phyloP scores from a whole-genome alignment of 176 grass and related monocot genomes.

The Rhynchospora breviuscula region DNA sequence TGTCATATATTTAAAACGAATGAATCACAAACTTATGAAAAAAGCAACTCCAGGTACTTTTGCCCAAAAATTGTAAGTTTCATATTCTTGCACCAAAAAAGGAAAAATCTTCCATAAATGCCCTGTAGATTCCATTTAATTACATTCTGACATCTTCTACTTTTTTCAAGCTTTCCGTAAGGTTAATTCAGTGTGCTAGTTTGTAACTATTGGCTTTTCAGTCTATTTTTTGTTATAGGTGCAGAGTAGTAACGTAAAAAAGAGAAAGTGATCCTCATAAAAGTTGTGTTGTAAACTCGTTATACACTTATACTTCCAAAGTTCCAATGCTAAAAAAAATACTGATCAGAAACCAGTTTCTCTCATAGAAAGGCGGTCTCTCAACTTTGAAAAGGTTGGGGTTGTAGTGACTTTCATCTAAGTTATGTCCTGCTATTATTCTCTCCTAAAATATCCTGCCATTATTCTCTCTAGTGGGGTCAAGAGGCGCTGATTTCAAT shows the following conservation, averaged over 20 bases:
- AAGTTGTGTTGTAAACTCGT: not conserved
- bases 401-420: not conserved
- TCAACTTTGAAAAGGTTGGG: slow-evolving; percentile 5
- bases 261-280: not conserved
- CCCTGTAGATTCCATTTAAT: slow-evolving; percentile 10
- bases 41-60: not conserved
- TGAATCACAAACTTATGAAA: not conserved
- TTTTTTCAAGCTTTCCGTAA: not conserved
- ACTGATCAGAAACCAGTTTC: slow-evolving; percentile 12
- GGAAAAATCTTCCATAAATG: not conserved
- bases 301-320: no score
- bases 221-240: not conserved
- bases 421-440: slow-evolving; percentile 13
- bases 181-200: not conserved
- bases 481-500: not conserved
- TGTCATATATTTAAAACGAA: not conserved
- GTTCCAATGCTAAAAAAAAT: not conserved
- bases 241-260: not conserved
- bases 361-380: not conserved
- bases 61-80: not conserved
- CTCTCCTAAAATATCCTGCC: not conserved
- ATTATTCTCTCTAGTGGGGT: slow-evolving; percentile 21
- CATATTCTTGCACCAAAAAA: not conserved
- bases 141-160: not conserved
- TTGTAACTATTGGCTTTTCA: not conserved